Percentiles rank a stretch among this genome's conserved stretches.
phyloP scores from a whole-genome alignment of 495 filamentous ascomycete genomes.

The Bacidia rubella region DNA sequence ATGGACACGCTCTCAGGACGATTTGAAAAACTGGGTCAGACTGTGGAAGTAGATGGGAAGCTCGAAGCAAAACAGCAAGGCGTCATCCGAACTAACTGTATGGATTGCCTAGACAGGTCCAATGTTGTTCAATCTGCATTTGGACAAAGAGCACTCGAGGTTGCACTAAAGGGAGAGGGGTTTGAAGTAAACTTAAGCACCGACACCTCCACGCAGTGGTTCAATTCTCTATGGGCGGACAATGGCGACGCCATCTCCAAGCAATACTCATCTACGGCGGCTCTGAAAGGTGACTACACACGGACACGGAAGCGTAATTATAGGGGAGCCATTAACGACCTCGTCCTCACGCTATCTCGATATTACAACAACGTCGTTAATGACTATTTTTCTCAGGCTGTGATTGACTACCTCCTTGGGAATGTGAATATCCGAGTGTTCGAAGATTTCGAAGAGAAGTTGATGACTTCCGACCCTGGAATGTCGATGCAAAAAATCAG shows the following conservation, averaged over 20 bases:
- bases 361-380: conserved; percentile 72
- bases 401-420: conserved; percentile 87
- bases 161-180: conserved; percentile 59
- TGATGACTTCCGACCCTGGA: conserved; percentile 78
- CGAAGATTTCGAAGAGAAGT: conserved; percentile 76
- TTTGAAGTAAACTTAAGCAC: conserved; percentile 52
- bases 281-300: conserved; percentile 91
- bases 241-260: conserved; percentile 56
- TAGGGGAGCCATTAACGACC: conserved; percentile 82
- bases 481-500: conserved; percentile 71
- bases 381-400: conserved; percentile 89
- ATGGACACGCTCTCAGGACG: conserved; percentile 52
- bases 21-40: conserved; percentile 52
- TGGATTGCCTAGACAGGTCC: conserved; percentile 92
- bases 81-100: conserved; percentile 82
- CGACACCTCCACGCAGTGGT: conserved; percentile 71
- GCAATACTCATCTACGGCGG: conserved; percentile 75
- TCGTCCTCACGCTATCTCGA: conserved; percentile 71
- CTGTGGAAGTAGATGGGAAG: conserved; percentile 37
- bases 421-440: conserved; percentile 73
- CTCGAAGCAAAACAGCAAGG: conserved; percentile 50
- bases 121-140: conserved; percentile 87
- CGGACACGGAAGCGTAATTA: conserved; percentile 81
- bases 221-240: conserved; percentile 91
- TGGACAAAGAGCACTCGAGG: conserved; percentile 60